Percentiles rank a stretch among this genome's conserved stretches.
Conservation (phyloP, 139 green algal genomes). For the Chlorella sp. region DNA sequence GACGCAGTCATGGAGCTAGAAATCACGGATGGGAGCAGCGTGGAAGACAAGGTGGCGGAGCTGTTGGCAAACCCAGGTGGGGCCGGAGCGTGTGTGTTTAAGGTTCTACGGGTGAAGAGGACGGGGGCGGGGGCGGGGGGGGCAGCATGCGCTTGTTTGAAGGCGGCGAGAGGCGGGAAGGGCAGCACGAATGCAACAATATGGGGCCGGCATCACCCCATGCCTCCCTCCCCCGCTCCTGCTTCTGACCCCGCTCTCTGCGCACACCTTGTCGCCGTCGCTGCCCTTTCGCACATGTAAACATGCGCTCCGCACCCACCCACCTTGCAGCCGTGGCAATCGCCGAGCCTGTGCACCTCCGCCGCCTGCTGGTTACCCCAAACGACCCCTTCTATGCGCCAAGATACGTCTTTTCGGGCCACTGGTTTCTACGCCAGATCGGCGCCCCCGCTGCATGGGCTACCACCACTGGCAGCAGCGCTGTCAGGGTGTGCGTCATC, state of each 20-base stretch:
- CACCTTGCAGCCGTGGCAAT: neutral
- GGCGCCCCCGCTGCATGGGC: slow-evolving; percentile 20
- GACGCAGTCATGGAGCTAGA: slow-evolving; percentile 2
- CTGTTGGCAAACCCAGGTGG: neutral
- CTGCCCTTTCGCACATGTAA: no score
- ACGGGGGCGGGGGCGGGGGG: no score
- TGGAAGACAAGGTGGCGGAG: neutral
- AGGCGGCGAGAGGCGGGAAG: no score
- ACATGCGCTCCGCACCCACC: no score
- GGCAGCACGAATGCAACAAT: neutral
- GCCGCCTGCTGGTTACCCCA: neutral
- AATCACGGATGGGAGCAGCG: neutral
- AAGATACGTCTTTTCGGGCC: neutral
- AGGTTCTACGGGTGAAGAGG: no score
- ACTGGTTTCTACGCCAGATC: slow-evolving; percentile 22
- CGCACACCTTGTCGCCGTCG: neutral
- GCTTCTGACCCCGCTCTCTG: neutral
- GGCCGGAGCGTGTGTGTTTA: neutral
- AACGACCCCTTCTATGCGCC: neutral
- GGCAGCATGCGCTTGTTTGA: no score
- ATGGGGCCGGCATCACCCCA: neutral
- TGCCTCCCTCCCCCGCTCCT: neutral
- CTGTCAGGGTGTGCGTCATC: slow-evolving; percentile 69
- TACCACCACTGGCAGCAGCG: slow-evolving; percentile 18
- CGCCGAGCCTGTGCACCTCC: neutral